Evolutionary conservation across 768 basidiomycete genomes (phyloP).

Genomic region (Cystoderma amianthinum): DNA sequence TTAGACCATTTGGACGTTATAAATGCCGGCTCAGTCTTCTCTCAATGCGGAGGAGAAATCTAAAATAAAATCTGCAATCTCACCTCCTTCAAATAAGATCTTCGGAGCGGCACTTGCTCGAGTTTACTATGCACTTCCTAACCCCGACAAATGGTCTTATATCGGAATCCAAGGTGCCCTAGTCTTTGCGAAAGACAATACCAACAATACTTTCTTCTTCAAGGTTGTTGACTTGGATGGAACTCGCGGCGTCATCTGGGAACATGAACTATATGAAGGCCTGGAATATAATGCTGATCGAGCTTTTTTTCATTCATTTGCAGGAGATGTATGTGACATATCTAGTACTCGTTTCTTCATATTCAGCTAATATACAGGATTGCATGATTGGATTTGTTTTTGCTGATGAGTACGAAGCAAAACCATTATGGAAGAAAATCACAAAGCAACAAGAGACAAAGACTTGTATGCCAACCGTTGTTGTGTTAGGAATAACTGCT

Average conservation of each 20-base stretch:
- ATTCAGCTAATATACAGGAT: conserved; percentile 43
- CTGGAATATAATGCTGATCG: conserved; percentile 81
- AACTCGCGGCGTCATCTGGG: conserved; percentile 86
- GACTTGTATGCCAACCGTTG: conserved; percentile 30
- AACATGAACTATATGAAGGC: conserved; percentile 82
- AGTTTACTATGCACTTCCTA: conserved; percentile 85
- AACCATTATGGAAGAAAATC: conserved; percentile 82
- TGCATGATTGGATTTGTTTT: conserved; percentile 93
- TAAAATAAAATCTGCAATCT: conserved; percentile 61
- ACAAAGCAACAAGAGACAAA: conserved; percentile 55
- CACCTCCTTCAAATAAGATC: conserved; percentile 63
- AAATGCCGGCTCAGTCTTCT: conserved; percentile 70
- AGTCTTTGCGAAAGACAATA: conserved; percentile 59
- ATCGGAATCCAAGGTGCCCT: conserved; percentile 84
- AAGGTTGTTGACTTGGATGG: conserved; percentile 81
- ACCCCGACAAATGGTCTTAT: conserved; percentile 77
- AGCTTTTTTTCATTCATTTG: conserved; percentile 88
- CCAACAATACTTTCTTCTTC: conserved; percentile 51
- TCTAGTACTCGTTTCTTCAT: neutral
- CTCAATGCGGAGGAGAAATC: conserved; percentile 71
- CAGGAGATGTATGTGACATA: conserved; percentile 82
- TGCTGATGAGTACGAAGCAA: conserved; percentile 79
- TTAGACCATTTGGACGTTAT: neutral
- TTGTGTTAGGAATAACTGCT: neutral
- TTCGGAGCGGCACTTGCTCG: conserved; percentile 75